Evolutionary conservation across 257 asterid genomes (phyloP).

Genomic region (Solanum ossicruentum): DNA sequence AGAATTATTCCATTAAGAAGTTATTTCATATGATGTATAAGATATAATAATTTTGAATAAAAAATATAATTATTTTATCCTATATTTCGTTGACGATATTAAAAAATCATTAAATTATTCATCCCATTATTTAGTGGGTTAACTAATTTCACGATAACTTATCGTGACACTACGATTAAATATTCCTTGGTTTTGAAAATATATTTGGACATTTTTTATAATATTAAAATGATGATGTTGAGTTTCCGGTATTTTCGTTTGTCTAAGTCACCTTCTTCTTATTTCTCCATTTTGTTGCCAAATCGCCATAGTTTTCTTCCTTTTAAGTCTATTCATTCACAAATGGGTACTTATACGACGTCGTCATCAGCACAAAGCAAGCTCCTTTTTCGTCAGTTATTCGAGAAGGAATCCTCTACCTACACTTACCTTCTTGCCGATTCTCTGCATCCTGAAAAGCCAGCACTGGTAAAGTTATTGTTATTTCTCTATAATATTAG

Average conservation of each 20-base stretch:
- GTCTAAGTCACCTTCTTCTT: not conserved
- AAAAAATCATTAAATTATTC: no score
- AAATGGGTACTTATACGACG: constrained; percentile 53
- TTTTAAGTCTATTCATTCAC: constrained; percentile 10
- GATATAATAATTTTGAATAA: no score
- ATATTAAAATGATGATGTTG: not conserved
- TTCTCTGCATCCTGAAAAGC: constrained; percentile 79
- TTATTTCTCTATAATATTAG: not conserved
- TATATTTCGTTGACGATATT: no score
- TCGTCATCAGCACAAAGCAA: constrained; percentile 25
- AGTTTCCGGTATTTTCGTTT: not conserved
- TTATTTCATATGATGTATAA: no score
- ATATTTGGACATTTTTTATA: not conserved
- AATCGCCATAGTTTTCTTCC: not conserved
- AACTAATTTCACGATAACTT: no score
- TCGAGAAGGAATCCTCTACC: constrained; percentile 90
- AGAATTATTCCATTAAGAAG: no score
- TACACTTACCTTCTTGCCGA: constrained; percentile 95
- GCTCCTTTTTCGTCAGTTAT: constrained; percentile 84
- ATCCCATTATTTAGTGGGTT: no score
- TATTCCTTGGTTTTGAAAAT: not conserved
- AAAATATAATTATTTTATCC: no score
- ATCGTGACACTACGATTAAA: no score
- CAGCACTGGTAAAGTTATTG: constrained; percentile 51
- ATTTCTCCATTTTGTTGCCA: not conserved